phyloP scores from a whole-genome alignment of 1,139 yeast genomes.

The Yamadazyma jaroonii region DNA sequence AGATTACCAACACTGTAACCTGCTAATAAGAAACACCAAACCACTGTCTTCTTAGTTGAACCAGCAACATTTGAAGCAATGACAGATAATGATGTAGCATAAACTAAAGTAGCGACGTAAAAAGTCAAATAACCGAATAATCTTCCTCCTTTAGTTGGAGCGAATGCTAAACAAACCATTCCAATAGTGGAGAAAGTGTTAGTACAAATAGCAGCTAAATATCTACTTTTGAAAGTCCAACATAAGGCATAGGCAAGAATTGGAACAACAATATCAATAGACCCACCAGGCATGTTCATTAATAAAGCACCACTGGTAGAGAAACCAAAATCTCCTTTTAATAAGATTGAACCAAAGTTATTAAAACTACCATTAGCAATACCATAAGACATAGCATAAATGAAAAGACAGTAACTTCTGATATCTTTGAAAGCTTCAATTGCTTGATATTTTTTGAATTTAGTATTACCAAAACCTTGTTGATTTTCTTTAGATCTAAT shows the following conservation, averaged over 20 bases:
- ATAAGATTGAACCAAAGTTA: slow-evolving; percentile 35
- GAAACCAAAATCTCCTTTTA: slow-evolving; percentile 38
- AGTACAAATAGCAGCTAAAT: slow-evolving; percentile 23
- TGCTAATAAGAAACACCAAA: slow-evolving; percentile 33
- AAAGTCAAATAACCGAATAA: slow-evolving; percentile 9
- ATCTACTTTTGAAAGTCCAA: slow-evolving; percentile 38
- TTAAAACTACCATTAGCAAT: slow-evolving; percentile 33
- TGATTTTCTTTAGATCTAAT: slow-evolving; percentile 26
- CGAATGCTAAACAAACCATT: slow-evolving; percentile 49
- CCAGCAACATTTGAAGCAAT: slow-evolving; percentile 18
- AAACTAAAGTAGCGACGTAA: slow-evolving; percentile 6
- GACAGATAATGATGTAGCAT: slow-evolving; percentile 9
- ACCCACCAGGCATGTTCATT: slow-evolving; percentile 36
- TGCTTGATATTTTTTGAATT: slow-evolving; percentile 52
- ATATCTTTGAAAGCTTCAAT: slow-evolving; percentile 46
- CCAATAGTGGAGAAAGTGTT: slow-evolving; percentile 23
- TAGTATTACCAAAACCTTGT: slow-evolving; percentile 55
- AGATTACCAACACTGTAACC: slow-evolving; percentile 67
- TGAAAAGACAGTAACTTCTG: slow-evolving; percentile 37
- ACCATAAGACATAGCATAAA: slow-evolving; percentile 21
- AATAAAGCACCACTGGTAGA: slow-evolving; percentile 22
- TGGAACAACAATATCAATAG: slow-evolving; percentile 36
- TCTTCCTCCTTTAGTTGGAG: slow-evolving; percentile 17
- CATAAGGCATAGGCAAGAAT: slow-evolving; percentile 27
- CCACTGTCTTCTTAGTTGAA: slow-evolving; percentile 19